phyloP scores from a whole-genome alignment of 2,329 filamentous ascomycete genomes.

The Decorospora gaudefroyi region DNA sequence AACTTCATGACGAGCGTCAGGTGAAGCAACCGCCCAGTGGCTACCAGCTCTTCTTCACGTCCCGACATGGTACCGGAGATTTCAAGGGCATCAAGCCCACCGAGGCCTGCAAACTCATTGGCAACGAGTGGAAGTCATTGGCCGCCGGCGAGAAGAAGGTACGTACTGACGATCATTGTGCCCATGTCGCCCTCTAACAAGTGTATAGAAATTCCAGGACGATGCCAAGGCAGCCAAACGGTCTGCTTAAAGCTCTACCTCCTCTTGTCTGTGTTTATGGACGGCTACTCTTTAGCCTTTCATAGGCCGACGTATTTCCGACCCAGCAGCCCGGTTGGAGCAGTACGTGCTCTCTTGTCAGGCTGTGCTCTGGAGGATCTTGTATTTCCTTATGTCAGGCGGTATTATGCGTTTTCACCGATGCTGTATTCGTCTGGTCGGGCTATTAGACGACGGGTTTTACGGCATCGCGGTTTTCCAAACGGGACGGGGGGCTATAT shows the following conservation, averaged over 20 bases:
- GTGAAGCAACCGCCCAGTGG: slow-evolving; percentile 52
- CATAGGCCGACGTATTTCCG: too few relatives aligned
- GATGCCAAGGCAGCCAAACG: slow-evolving; percentile 20
- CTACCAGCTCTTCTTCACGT: slow-evolving; percentile 53
- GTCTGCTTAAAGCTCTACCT: not conserved
- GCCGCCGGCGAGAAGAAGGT: slow-evolving; percentile 56
- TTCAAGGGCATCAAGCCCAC: slow-evolving; percentile 51
- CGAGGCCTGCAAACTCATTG: slow-evolving; percentile 52
- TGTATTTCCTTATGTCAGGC: slow-evolving; percentile 10
- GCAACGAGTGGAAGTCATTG: slow-evolving; percentile 56
- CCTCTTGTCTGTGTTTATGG: not conserved
- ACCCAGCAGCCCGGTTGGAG: too few relatives aligned
- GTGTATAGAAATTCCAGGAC: slow-evolving; percentile 39
- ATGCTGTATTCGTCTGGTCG: slow-evolving; percentile 19
- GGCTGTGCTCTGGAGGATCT: slow-evolving; percentile 7
- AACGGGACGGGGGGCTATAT: too few relatives aligned
- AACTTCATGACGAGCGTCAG: slow-evolving; percentile 60
- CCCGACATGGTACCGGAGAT: slow-evolving; percentile 56
- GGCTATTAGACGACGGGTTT: slow-evolving; percentile 20
- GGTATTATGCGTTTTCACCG: slow-evolving; percentile 1
- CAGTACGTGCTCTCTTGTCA: too few relatives aligned
- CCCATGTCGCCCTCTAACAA: slow-evolving; percentile 25
- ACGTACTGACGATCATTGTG: slow-evolving; percentile 5
- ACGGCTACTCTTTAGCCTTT: too few relatives aligned
- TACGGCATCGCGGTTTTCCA: too few relatives aligned